These are phyloP conservation scores for Pestalotiopsis sp. DNA, from an alignment of 2,329 filamentous ascomycete species.

Conservation along the genomic window DNA sequence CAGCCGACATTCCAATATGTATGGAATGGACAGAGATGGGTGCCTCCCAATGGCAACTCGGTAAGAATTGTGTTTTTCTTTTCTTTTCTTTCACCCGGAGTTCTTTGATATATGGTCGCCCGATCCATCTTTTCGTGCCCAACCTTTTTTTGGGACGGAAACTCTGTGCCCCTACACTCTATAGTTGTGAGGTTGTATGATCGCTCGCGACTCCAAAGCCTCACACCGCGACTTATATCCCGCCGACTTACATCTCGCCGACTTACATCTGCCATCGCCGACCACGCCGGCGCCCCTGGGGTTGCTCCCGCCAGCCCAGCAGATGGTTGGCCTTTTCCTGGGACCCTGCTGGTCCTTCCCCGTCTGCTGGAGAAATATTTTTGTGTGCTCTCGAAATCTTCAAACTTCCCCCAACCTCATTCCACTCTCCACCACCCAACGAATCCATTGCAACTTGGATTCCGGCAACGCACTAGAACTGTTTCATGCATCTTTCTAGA, in stretches of 20 bases:
- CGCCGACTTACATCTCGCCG: neutral
- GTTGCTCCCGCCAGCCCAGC: neutral
- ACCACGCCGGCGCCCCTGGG: neutral
- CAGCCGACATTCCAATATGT: slow-evolving; percentile 26
- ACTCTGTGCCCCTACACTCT: neutral
- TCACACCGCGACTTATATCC: neutral
- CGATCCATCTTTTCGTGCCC: neutral
- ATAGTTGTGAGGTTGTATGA: neutral
- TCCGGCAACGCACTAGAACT: neutral
- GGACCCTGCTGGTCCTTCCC: neutral
- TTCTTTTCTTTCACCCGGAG: neutral
- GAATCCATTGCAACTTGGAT: neutral
- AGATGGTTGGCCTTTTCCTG: neutral
- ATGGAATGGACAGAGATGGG: slow-evolving; percentile 31
- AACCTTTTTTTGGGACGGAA: neutral
- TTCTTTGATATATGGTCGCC: neutral
- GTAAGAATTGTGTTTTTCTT: slow-evolving; percentile 23
- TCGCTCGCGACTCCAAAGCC: neutral
- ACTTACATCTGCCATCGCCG: neutral
- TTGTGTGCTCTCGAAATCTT: neutral
- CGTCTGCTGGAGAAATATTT: neutral
- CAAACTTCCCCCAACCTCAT: slow-evolving; percentile 1
- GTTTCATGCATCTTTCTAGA: slow-evolving; percentile 21
- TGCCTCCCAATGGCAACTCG: slow-evolving; percentile 19
- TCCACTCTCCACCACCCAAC: neutral